Conservation (phyloP, 2,329 filamentous ascomycete genomes). For the Trichoderma gracile region DNA sequence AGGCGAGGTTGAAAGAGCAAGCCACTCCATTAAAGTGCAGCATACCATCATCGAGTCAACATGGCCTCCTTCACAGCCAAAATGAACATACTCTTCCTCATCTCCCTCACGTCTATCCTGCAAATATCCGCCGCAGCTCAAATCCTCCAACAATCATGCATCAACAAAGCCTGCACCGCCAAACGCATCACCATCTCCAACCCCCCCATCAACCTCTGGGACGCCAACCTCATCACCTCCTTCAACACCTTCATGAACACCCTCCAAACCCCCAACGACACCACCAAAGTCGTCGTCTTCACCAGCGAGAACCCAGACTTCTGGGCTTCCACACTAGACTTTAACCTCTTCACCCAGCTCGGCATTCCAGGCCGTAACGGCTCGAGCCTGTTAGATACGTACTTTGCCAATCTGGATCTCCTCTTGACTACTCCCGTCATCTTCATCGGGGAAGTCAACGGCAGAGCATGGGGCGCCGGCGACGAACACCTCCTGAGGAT, state of each 20-base stretch:
- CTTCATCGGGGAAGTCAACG: conserved; percentile 10
- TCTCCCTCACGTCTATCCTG: not conserved
- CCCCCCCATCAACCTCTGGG: conserved; percentile 9
- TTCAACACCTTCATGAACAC: not conserved
- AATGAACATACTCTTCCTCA: not conserved
- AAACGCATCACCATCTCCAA: conserved; percentile 8
- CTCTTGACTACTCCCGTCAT: conserved; percentile 11
- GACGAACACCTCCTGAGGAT: conserved; percentile 9
- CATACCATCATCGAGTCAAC: no score
- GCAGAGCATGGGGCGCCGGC: conserved; percentile 7
- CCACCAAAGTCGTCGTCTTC: conserved; percentile 2
- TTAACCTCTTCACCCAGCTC: not conserved
- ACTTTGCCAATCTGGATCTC: conserved; percentile 10
- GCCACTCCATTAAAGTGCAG: no score
- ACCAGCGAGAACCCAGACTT: not conserved
- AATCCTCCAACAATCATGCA: conserved; percentile 12
- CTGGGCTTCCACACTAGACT: not conserved
- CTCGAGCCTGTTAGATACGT: not conserved
- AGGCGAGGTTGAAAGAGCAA: no score
- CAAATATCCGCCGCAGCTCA: not conserved
- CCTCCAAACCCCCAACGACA: not conserved
- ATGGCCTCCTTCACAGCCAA: no score
- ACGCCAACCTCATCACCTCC: not conserved
- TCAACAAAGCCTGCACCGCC: not conserved
- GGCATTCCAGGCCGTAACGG: not conserved